Conservation (phyloP, 2,329 filamentous ascomycete genomes). For the Aspergillus viridinutans region DNA sequence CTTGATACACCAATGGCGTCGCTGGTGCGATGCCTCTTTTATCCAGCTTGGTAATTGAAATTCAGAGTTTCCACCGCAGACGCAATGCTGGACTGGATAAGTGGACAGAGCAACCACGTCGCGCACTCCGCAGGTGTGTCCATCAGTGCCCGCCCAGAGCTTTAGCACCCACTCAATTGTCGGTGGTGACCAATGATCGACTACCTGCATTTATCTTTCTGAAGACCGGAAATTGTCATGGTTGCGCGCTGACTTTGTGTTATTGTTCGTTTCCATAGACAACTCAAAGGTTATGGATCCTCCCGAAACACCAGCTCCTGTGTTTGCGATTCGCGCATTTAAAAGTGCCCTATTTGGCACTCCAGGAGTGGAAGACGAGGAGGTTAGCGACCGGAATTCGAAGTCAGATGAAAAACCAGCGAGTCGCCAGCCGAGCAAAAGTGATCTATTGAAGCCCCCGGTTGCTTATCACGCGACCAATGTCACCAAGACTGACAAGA, state of each 20-base stretch:
- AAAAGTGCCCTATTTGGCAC: slow-evolving; percentile 63
- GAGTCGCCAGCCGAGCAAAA: slow-evolving; percentile 19
- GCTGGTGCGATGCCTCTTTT: slow-evolving; percentile 14
- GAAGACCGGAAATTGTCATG: background rate
- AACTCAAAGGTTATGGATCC: slow-evolving; percentile 54
- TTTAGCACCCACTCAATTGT: background rate
- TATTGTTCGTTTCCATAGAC: slow-evolving; percentile 18
- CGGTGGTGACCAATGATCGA: slow-evolving; percentile 8
- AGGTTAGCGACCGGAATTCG: slow-evolving; percentile 17
- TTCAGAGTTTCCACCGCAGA: slow-evolving; percentile 8
- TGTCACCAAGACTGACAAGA: slow-evolving; percentile 15
- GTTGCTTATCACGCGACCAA: slow-evolving; percentile 17
- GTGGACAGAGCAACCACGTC: slow-evolving; percentile 26
- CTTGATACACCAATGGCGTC: slow-evolving; percentile 14
- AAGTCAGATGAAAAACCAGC: slow-evolving; percentile 12
- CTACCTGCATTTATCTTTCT: slow-evolving; percentile 1
- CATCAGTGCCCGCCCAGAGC: slow-evolving; percentile 9
- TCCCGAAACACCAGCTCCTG: slow-evolving; percentile 61
- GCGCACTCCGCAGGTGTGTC: slow-evolving; percentile 26
- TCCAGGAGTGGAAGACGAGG: slow-evolving; percentile 49
- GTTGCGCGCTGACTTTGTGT: slow-evolving; percentile 2
- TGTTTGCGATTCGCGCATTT: slow-evolving; percentile 65
- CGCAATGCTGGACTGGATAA: slow-evolving; percentile 34
- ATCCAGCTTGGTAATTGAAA: slow-evolving; percentile 10
- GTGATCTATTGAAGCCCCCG: slow-evolving; percentile 16